A percentile compares a stretch with the other conserved stretches of the same genome.
phyloP scores from a whole-genome alignment of 805 yeast species.

The Kuraishia capsulata region DNA sequence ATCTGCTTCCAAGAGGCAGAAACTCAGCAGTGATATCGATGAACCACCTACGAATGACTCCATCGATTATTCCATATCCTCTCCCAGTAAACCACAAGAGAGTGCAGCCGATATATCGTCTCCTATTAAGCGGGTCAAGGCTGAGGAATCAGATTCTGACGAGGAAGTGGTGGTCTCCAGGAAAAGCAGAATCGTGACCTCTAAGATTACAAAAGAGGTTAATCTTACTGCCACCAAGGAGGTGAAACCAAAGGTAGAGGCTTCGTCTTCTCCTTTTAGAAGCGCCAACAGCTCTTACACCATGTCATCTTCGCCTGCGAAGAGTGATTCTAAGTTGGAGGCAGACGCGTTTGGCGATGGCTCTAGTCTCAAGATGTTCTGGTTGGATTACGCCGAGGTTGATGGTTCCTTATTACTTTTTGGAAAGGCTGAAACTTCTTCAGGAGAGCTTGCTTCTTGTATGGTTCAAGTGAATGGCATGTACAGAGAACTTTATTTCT shows the following conservation, averaged over 20 bases:
- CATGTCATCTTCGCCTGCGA: conserved; percentile 12
- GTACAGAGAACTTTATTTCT: conserved; percentile 62
- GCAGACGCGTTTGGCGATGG: conserved; percentile 26
- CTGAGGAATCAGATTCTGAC: conserved; percentile 36
- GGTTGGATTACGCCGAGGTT: conserved; percentile 85
- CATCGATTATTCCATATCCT: neutral
- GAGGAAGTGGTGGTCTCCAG: conserved; percentile 49
- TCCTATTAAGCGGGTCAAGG: neutral
- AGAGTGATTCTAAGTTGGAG: conserved; percentile 18
- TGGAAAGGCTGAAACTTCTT: conserved; percentile 65
- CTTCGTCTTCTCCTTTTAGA: conserved; percentile 12
- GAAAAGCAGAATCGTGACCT: conserved; percentile 37
- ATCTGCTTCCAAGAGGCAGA: conserved; percentile 1
- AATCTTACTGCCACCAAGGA: conserved; percentile 27
- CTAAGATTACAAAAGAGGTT: conserved; percentile 29
- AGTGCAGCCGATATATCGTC: neutral
- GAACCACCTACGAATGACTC: conserved; percentile 17
- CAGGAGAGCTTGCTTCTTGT: conserved; percentile 56
- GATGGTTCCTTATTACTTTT: conserved; percentile 61
- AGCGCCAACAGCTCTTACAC: conserved; percentile 7
- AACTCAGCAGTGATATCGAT: conserved; percentile 2
- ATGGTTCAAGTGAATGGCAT: conserved; percentile 69
- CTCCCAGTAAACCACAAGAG: neutral
- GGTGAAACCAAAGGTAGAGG: neutral
- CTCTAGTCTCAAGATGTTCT: conserved; percentile 60